Evolutionary conservation across 805 yeast species (phyloP).

Genomic region (Wickerhamiella spandovensis): DNA sequence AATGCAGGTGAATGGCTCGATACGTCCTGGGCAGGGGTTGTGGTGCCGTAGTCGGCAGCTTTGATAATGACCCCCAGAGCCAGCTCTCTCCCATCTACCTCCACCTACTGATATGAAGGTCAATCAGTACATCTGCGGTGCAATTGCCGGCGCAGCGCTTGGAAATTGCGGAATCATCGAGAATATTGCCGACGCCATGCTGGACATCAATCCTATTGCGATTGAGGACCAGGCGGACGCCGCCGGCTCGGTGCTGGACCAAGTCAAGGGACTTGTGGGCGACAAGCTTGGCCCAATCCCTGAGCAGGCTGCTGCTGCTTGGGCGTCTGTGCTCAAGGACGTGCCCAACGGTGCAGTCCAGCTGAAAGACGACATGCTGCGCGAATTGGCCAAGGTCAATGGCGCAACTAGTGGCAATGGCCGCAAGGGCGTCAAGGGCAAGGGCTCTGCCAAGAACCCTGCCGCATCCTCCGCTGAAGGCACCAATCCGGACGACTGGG

Average conservation of each 20-base stretch:
- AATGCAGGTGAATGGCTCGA: background rate
- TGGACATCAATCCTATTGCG: constrained; percentile 8
- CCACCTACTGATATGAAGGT: background rate
- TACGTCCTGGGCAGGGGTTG: background rate
- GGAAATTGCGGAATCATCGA: constrained; percentile 13
- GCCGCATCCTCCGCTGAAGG: background rate
- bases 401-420: background rate
- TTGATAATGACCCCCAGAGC: background rate
- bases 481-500: background rate
- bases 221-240: constrained; percentile 7
- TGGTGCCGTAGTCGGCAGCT: background rate
- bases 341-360: constrained; percentile 19
- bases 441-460: background rate
- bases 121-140: constrained; percentile 2
- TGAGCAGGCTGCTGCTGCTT: constrained; percentile 18
- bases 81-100: background rate
- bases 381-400: constrained; percentile 5
- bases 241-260: constrained; percentile 19
- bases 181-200: constrained; percentile 10
- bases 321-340: constrained; percentile 21
- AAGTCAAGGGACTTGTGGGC: constrained; percentile 9
- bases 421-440: background rate
- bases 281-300: constrained; percentile 19
- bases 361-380: constrained; percentile 15
- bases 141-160: constrained; percentile 10